Conservation (phyloP, 2,329 filamentous ascomycete genomes). For the Penicillium oxalicum region DNA sequence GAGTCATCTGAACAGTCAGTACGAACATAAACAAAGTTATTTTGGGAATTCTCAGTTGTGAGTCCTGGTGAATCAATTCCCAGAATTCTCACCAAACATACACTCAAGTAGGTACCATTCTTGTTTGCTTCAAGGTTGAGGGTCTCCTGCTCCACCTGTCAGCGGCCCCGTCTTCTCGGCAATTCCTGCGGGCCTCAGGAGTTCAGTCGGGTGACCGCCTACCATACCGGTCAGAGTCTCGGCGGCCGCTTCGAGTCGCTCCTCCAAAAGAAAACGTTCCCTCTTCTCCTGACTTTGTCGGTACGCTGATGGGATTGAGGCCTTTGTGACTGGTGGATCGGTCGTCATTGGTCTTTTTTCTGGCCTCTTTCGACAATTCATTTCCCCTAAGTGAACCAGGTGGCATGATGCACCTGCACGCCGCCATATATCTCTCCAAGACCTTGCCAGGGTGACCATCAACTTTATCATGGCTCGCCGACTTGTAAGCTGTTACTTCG, state of each 20-base stretch:
- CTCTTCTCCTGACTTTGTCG: slow-evolving; percentile 4
- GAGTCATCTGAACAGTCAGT: too few species aligned
- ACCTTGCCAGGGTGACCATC: slow-evolving; percentile 27
- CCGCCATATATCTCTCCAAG: slow-evolving; percentile 20
- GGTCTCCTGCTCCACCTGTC: background rate
- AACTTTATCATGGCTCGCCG: slow-evolving; percentile 38
- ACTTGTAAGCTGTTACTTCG: slow-evolving; percentile 28
- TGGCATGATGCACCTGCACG: slow-evolving; percentile 30
- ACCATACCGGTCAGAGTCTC: slow-evolving; percentile 18
- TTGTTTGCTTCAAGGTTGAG: too few species aligned
- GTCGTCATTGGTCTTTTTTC: slow-evolving; percentile 22
- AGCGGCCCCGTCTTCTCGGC: background rate
- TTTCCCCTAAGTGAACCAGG: slow-evolving; percentile 8
- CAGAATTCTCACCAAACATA: too few species aligned
- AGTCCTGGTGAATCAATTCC: too few species aligned
- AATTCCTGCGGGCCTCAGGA: slow-evolving; percentile 14
- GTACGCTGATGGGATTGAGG: slow-evolving; percentile 11
- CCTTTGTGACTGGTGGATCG: slow-evolving; percentile 28
- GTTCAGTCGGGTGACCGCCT: slow-evolving; percentile 25
- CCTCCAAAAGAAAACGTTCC: slow-evolving; percentile 9
- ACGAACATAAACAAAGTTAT: too few species aligned
- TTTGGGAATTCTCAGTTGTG: too few species aligned
- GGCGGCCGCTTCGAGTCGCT: slow-evolving; percentile 13
- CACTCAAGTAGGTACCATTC: too few species aligned
- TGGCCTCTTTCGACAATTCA: slow-evolving; percentile 8